Base-by-base conservation (phyloP, 2,329 filamentous ascomycete genomes). In the Ophiostoma quercus region DNA sequence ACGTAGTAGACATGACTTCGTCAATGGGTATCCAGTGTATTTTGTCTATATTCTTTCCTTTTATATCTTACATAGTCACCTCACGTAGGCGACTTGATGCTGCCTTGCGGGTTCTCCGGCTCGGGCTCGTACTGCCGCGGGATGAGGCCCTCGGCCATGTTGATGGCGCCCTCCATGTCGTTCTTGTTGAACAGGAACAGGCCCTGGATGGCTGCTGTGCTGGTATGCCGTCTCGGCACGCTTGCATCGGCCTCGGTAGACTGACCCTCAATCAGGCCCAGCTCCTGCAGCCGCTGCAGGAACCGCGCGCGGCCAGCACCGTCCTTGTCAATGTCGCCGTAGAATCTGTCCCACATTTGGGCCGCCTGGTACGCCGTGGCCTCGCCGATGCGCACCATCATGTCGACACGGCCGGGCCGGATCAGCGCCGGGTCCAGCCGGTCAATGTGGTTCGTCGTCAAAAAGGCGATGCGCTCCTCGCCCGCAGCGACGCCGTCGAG, bases 151-250 rank as follows among this genome's bases (percentile, higher is more conserved):
- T 91, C 88, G 1, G 89, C 90, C 89, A 91, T 93, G 19, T 82
- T 81, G 73, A 98, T 94, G 16, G 94, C 94, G 1, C 94, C 93
- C 74, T 93, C 85, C 83, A 94, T 91, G 75, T 96, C 86, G 73
- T 90, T 91, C 81, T 99, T 99, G 80, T 98, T 96, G 78, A 96
- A 96, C 78, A 98, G 79, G 79, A 99, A 99, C 63, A 99, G 80
- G 0, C 95, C 95, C 79, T 99, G 95, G 39, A 99, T 88, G 29
- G 93, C 92, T 37, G 95, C 95, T 4, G 94, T 94, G 77, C 94
- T 98, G 19, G 92, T 91, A 71, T 81, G 82, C 66, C 82, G 82
- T 57, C 81, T 79, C 2, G 81, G 77, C 70, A 32, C 34, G 51
- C 43, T 37, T 2, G 16, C 62, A 0, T 51, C 32, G 7, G 12